phyloP scores from a whole-genome alignment of 208 protist species.

The Leishmania tropica region DNA sequence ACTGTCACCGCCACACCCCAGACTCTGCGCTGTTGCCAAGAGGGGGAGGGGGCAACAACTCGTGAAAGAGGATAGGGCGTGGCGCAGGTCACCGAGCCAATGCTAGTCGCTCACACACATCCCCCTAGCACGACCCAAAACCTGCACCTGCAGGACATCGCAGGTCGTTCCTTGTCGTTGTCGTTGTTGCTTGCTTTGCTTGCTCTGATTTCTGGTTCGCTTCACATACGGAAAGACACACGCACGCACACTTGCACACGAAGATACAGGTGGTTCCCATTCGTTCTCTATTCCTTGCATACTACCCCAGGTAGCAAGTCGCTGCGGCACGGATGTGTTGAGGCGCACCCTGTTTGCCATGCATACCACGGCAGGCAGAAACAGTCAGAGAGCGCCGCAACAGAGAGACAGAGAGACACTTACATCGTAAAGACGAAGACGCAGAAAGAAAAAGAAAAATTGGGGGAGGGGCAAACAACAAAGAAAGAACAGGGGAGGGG shows the following conservation, averaged over 20 bases:
- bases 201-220: background rate
- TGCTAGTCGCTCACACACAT: background rate
- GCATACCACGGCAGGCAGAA: background rate
- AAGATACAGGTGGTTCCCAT: background rate
- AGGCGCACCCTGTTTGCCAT: background rate
- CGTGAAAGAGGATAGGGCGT: background rate
- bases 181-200: background rate
- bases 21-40: background rate
- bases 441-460: background rate
- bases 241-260: background rate
- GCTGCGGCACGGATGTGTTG: background rate
- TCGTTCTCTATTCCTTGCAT: background rate
- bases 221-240: background rate
- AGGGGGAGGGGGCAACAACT: background rate
- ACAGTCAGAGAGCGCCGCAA: background rate
- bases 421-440: constrained; percentile 5
- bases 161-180: background rate
- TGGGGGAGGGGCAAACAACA: background rate
- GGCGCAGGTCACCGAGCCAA: background rate
- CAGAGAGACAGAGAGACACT: background rate
- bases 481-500: background rate
- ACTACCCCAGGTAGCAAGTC: background rate
- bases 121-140: background rate
- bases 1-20: background rate
- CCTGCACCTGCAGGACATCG: background rate